These are phyloP conservation scores for Cephalotrichum gorgonifer DNA, from an alignment of 2,329 filamentous ascomycete genomes.

Conservation along the genomic window DNA sequence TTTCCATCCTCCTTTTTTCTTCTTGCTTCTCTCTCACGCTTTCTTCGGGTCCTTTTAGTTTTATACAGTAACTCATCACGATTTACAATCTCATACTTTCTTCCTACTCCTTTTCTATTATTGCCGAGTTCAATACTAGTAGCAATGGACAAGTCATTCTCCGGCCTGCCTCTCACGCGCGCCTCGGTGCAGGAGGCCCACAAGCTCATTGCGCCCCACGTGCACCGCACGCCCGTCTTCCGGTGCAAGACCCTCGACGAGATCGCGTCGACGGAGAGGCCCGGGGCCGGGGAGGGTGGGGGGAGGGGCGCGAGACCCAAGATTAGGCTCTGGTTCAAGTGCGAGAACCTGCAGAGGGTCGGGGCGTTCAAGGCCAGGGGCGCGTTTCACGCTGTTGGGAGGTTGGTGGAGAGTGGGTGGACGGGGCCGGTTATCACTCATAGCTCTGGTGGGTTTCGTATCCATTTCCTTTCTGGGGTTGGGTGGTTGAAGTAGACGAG, in stretches of 20 bases:
- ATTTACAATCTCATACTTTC: not conserved
- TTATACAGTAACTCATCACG: not conserved
- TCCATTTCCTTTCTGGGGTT: not conserved
- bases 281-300: conserved; percentile 35
- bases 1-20: no score
- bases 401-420: conserved; percentile 54
- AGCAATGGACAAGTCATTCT: conserved; percentile 41
- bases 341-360: conserved; percentile 82
- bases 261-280: conserved; percentile 64
- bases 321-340: conserved; percentile 83
- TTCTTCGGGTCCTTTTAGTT: not conserved
- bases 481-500: no score
- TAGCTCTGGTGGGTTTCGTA: conserved; percentile 56
- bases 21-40: not conserved
- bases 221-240: conserved; percentile 76
- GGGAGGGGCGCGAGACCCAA: conserved; percentile 55
- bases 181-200: conserved; percentile 63
- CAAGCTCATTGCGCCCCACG: conserved; percentile 58
- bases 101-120: not conserved
- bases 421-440: conserved; percentile 76
- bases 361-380: conserved; percentile 91
- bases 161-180: conserved; percentile 57
- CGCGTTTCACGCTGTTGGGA: conserved; percentile 74
- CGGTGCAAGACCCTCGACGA: conserved; percentile 66
- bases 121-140: not conserved